These are phyloP conservation scores for Macadamia integrifolia DNA, from an alignment of 164 flowering plant species.

Conservation along the genomic window DNA sequence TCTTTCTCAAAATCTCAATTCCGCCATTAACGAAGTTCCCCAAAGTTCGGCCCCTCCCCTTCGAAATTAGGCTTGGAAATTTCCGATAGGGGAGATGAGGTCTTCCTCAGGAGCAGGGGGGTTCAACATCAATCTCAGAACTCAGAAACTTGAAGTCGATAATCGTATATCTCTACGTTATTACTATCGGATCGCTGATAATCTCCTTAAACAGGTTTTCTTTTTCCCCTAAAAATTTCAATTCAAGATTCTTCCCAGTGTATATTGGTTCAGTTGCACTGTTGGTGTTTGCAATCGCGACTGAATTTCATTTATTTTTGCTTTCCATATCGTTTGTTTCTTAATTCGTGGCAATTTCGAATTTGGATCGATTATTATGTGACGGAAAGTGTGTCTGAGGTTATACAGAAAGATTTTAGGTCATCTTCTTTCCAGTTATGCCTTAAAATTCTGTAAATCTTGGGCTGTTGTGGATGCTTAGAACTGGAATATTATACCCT, in stretches of 20 bases:
- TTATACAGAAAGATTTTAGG: neutral
- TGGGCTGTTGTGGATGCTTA: neutral
- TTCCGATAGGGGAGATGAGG: conserved; percentile 28
- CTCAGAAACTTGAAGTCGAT: conserved; percentile 64
- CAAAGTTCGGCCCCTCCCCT: too few relatives aligned
- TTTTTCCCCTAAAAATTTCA: neutral
- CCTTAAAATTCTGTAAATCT: neutral
- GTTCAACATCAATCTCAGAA: conserved; percentile 59
- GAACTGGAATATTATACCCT: neutral
- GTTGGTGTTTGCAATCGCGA: neutral
- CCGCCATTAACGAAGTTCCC: neutral
- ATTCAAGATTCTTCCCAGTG: neutral
- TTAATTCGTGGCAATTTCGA: neutral
- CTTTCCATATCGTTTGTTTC: neutral
- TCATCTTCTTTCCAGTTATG: neutral
- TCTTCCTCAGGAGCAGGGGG: conserved; percentile 42
- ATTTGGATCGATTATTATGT: neutral
- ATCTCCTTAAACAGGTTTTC: conserved; percentile 81
- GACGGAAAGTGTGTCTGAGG: neutral
- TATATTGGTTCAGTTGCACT: neutral
- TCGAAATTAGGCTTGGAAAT: too few relatives aligned
- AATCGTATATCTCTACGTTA: conserved; percentile 68
- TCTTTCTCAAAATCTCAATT: neutral
- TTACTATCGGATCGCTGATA: conserved; percentile 85
- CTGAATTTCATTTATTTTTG: neutral